Evolutionary conservation across 768 basidiomycete genomes (phyloP).

Genomic region (Scleroderma bovista): DNA sequence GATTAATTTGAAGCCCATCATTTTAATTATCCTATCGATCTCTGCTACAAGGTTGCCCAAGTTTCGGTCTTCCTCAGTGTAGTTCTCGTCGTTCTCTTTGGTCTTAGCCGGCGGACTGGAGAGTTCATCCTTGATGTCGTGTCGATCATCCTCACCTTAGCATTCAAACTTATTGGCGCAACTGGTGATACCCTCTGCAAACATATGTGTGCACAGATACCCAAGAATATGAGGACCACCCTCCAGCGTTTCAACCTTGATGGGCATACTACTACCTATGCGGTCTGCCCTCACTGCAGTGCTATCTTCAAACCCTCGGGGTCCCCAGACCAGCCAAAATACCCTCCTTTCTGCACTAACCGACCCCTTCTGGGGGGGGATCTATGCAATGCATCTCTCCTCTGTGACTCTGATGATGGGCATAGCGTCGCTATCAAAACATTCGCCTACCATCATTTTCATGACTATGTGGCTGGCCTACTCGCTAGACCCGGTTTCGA

Average conservation of each 20-base stretch:
- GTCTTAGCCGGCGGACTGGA: conserved; percentile 2
- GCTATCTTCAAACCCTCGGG: conserved; percentile 11
- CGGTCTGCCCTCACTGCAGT: conserved; percentile 12
- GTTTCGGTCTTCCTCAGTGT: conserved; percentile 15
- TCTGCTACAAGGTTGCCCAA: conserved; percentile 12
- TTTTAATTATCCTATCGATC: conserved; percentile 1
- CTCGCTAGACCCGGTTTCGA: conserved; percentile 4
- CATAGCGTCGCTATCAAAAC: too few relatives aligned
- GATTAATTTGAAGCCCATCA: conserved; percentile 6
- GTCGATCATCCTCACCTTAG: conserved; percentile 6
- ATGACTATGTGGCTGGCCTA: background rate
- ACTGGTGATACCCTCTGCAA: background rate
- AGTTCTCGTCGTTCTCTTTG: conserved; percentile 13
- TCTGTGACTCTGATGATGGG: too few relatives aligned
- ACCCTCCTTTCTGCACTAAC: conserved; percentile 5
- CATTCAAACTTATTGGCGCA: background rate
- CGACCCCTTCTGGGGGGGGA: background rate
- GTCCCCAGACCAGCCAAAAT: too few relatives aligned
- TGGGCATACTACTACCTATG: conserved; percentile 9
- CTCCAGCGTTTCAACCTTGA: conserved; percentile 10
- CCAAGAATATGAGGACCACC: background rate
- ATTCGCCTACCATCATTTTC: background rate
- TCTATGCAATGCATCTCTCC: too few relatives aligned
- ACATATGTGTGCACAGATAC: background rate
- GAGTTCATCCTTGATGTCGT: conserved; percentile 17